Evolutionary conservation across 768 basidiomycete genomes (phyloP).

Genomic region (Tulasnella calospora): DNA sequence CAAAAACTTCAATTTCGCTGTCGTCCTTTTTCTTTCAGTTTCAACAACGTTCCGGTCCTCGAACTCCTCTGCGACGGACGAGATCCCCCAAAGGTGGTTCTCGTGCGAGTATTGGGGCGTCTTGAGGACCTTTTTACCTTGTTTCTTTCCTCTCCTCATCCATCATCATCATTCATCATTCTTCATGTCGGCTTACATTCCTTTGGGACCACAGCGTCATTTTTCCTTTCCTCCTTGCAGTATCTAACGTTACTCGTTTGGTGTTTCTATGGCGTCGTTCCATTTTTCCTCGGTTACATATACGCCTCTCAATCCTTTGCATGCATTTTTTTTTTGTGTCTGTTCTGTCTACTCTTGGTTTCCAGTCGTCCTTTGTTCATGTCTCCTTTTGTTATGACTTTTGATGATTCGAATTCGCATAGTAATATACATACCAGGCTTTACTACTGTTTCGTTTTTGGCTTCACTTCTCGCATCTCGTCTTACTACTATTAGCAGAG

Average conservation of each 20-base stretch:
- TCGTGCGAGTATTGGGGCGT: not conserved
- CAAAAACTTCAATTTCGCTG: not conserved
- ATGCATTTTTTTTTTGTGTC: slow-evolving; percentile 1
- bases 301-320: not conserved
- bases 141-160: not conserved
- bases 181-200: not conserved
- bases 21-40: not conserved
- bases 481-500: not conserved
- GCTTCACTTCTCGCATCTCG: not conserved
- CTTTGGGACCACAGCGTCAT: not conserved
- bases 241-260: not conserved
- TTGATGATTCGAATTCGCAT: not conserved
- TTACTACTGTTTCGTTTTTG: not conserved
- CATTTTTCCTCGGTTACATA: not conserved
- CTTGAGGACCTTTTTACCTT: not conserved
- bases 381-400: not conserved
- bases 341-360: not conserved
- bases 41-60: not conserved
- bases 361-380: not conserved
- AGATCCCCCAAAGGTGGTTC: not conserved
- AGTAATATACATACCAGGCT: not conserved
- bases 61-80: not conserved
- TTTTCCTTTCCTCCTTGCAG: not conserved
- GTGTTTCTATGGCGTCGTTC: not conserved
- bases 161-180: not conserved